Conservation (phyloP, 805 yeast genomes). For the Starmerella cellae region DNA sequence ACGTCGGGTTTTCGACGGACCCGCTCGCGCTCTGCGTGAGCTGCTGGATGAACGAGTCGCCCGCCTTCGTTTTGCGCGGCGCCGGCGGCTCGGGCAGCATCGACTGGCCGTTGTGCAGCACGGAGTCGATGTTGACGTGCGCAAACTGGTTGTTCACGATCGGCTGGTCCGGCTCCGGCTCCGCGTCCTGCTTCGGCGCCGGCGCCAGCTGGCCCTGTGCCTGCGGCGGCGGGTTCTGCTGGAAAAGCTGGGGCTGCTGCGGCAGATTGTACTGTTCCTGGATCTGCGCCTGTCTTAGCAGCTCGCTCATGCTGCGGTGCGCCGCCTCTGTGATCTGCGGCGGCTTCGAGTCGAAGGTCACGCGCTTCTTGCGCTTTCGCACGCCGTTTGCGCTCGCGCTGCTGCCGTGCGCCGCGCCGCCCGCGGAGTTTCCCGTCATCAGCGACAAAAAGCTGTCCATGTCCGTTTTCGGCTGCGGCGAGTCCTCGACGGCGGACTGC, state of each 20-base stretch:
- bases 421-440: constrained; percentile 46
- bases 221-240: constrained; percentile 11
- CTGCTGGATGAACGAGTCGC: constrained; percentile 20
- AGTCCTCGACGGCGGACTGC: constrained; percentile 23
- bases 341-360: constrained; percentile 28
- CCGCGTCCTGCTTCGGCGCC: constrained; percentile 3
- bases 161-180: constrained; percentile 44
- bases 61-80: constrained; percentile 19
- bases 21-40: constrained; percentile 10
- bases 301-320: constrained; percentile 29
- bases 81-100: constrained; percentile 35
- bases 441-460: constrained; percentile 77
- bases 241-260: constrained; percentile 20
- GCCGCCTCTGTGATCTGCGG: constrained; percentile 32
- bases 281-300: constrained; percentile 24
- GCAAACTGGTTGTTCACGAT: constrained; percentile 62
- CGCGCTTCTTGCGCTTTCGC: constrained; percentile 24
- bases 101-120: constrained; percentile 48
- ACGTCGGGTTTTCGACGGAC: not conserved
- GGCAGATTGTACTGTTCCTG: constrained; percentile 9
- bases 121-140: constrained; percentile 67
- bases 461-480: constrained; percentile 33
- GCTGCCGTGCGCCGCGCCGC: not conserved
- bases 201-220: constrained; percentile 16
- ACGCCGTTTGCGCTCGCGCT: constrained; percentile 5